Evolutionary conservation across 257 asterid species (phyloP).

Genomic region (Vinca minor): DNA sequence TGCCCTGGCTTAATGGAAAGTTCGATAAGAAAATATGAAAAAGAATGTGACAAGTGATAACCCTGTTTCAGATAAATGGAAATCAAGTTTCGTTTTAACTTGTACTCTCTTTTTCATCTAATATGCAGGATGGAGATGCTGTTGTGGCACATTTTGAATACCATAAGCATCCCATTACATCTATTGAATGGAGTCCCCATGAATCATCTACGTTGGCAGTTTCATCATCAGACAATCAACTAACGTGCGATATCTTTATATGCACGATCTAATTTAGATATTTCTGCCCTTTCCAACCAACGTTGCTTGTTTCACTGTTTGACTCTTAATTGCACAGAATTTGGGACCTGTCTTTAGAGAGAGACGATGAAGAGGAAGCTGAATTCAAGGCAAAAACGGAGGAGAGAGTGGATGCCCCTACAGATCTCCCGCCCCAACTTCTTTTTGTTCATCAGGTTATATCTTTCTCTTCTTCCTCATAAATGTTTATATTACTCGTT

Average conservation of each 20-base stretch:
- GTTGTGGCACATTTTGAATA: constrained; percentile 72
- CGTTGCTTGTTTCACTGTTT: neutral
- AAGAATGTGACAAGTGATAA: neutral
- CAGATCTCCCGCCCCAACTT: constrained; percentile 88
- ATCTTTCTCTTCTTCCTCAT: neutral
- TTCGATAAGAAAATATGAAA: neutral
- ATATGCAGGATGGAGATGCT: constrained; percentile 62
- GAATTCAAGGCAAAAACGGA: constrained; percentile 70
- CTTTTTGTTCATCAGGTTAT: constrained; percentile 93
- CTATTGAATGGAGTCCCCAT: constrained; percentile 95
- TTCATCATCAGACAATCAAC: constrained; percentile 77
- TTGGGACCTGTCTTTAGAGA: constrained; percentile 92
- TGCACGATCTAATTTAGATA: neutral
- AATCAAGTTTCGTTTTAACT: no score
- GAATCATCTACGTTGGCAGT: constrained; percentile 91
- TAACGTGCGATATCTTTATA: constrained; percentile 48
- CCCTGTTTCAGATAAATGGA: neutral
- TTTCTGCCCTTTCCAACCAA: neutral
- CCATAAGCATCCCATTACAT: constrained; percentile 92
- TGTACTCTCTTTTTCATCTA: neutral
- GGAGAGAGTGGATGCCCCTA: constrained; percentile 68
- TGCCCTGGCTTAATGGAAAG: no score
- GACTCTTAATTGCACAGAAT: constrained; percentile 32
- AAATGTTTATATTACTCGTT: neutral
- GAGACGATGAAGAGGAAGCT: constrained; percentile 91